phyloP scores from a whole-genome alignment of 2,329 filamentous ascomycete species.

The Talaromyces sp. region DNA sequence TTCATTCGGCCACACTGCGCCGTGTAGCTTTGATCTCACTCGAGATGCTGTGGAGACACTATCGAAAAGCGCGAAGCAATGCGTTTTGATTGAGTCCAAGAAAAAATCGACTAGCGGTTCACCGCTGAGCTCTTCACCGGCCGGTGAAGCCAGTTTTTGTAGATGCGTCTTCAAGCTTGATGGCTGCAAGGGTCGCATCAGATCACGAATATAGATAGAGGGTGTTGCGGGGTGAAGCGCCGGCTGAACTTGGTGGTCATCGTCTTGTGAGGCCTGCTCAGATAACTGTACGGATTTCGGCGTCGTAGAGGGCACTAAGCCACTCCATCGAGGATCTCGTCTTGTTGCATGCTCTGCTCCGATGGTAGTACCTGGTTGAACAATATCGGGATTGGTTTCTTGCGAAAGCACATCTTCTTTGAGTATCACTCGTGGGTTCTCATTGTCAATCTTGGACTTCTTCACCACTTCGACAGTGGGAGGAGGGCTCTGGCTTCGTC shows the following conservation, averaged over 20 bases:
- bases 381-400: slow-evolving; percentile 1
- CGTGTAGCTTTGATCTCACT: slow-evolving; percentile 72
- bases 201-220: slow-evolving; percentile 81
- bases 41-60: slow-evolving; percentile 68
- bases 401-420: slow-evolving; percentile 28
- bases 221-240: slow-evolving; percentile 68
- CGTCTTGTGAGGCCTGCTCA: slow-evolving; percentile 31
- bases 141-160: slow-evolving; percentile 61
- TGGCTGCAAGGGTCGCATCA: slow-evolving; percentile 80
- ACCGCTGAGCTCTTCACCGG: slow-evolving; percentile 49
- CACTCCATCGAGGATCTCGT: slow-evolving; percentile 49
- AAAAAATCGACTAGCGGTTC: slow-evolving; percentile 66
- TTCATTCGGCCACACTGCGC: slow-evolving; percentile 80
- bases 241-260: slow-evolving; percentile 46
- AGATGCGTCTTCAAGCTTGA: slow-evolving; percentile 66
- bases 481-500: slow-evolving; percentile 60
- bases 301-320: slow-evolving; percentile 40
- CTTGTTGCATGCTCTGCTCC: slow-evolving; percentile 13
- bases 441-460: slow-evolving; percentile 50
- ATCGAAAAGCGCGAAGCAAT: slow-evolving; percentile 75
- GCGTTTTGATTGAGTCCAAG: slow-evolving; percentile 80
- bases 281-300: slow-evolving; percentile 27
- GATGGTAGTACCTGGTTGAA: background rate
- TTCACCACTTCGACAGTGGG: slow-evolving; percentile 56
- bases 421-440: slow-evolving; percentile 35